These are phyloP conservation scores for Leersia perrieri DNA, from an alignment of 176 grass and related monocot genomes.

Conservation along the genomic window DNA sequence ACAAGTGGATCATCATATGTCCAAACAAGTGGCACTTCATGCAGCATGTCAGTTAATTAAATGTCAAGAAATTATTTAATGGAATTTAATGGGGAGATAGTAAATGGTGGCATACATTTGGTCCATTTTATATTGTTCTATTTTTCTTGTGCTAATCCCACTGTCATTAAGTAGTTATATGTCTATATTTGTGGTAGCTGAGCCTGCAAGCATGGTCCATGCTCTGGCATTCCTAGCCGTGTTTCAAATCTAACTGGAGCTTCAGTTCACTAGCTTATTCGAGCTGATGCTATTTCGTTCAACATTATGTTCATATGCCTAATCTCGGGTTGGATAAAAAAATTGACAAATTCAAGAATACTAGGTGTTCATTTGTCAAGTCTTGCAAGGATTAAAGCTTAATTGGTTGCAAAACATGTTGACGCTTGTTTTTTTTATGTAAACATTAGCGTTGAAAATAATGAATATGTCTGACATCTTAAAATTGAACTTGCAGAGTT, in stretches of 20 bases:
- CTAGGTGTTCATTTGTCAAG: neutral
- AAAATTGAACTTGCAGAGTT: slow-evolving; percentile 68
- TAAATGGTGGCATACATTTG: neutral
- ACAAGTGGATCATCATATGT: neutral
- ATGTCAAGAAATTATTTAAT: neutral
- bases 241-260: neutral
- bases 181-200: neutral
- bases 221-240: neutral
- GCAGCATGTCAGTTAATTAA: neutral
- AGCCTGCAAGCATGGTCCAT: neutral
- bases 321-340: neutral
- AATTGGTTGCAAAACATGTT: neutral
- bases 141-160: neutral
- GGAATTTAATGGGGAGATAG: neutral
- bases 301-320: neutral
- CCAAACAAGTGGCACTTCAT: neutral
- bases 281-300: neutral
- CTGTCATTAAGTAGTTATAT: neutral
- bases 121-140: neutral
- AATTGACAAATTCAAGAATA: neutral
- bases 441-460: neutral
- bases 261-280: neutral
- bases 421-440: neutral
- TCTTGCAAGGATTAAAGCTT: neutral
- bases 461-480: neutral